Base-by-base conservation (phyloP, 805 yeast genomes). In the Monosporozyma solicola region DNA sequence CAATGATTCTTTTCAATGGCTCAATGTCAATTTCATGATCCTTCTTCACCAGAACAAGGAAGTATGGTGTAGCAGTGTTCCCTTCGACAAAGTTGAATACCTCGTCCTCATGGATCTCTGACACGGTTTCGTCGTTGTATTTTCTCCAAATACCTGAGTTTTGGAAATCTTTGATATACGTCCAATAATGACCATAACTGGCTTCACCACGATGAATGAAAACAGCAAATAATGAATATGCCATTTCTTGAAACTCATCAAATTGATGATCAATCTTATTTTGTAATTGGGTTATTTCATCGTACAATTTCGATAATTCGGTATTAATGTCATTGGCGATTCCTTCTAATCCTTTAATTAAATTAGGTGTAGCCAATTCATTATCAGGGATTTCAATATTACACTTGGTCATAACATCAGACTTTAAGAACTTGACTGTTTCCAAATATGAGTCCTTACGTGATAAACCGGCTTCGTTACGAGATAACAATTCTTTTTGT, bases 141-240 rank as follows among this genome's bases (percentile, higher is more conserved):
- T 89, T 91, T 56, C 97, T 75, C 80, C 82, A 94, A 22, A 86
- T 71, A 2, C 64, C 65, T 31, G 79, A 77, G 20, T 76, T 74
- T 56, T 77, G 77, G 2, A 82, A 80, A 68, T 94, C 98, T 54
- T 80, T 81, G 56, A 94, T 91, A 65, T 92, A 94, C 16, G 92
- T 80, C 97, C 98, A 94, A 68, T 94, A 94, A 69, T 94, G 99
- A 2, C 99, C 99, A 64, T 87, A 92, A 50, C 89, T 83, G 0
- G 97, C 98, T 62, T 90, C 95, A 6, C 99, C 99, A 50, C 97
- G 75, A 67, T 94, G 99, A 48, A 94, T 89, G 64, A 94, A 94
- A 6, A 92, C 83, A 0, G 98, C 95, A 72, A 91, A 92, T 11
- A 94, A 75, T 0, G 87, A 77, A 68, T 92, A 94, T 0, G 91